Evolutionary conservation across 352 stramenopile species (phyloP), one percentile per base, ranked within the genome.

Genomic region (Pythium pyrilobum): DNA sequence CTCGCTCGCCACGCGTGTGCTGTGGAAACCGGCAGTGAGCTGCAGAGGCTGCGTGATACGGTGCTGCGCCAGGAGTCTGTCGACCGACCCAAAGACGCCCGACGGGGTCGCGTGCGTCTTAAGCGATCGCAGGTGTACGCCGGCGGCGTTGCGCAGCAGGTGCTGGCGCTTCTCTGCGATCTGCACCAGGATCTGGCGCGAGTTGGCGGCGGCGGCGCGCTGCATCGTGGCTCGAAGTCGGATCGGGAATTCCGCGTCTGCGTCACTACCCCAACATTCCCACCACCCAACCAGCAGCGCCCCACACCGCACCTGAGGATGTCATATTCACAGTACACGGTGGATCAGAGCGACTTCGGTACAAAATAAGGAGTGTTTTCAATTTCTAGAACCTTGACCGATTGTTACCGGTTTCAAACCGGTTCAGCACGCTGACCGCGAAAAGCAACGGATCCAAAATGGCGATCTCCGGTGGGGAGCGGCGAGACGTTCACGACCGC

Each of bases 11-110:
- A 66, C 61, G 9, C 69, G 70, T 42, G 85, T 89, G 64, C 72
- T 85, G 64, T 95, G 85, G 63, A 95, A 85, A 12, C 46, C 61
- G 15, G 61, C 54, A 8, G 41, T 27, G 18, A 62, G 50, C 43
- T 67, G 60, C 40, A 59, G 29, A 21, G 37, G 43, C 24, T 58
- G 45, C 7, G 16, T 12, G 10, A 38, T 36, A 13, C 31, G 20
- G 5, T 33, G 53, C 10, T 27, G 55, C 12, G 15, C 7, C 27
- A 18, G 24, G 12, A 9, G 29, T 39, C n/a, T n/a, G n/a, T n/a
- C n/a, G n/a, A 12, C 12, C 37, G 45, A 40, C 29, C 40, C 33
- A 20, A 54, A 29, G 15, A 46, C 40, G 33, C 40, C 12, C 15
- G 6, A 12, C 11, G 44, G 38, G 2, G 39, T 31, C 1, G 42